These are phyloP conservation scores for Hanseniaspora sp. DNA, from an alignment of 1,139 yeast species.

Conservation along the genomic window DNA sequence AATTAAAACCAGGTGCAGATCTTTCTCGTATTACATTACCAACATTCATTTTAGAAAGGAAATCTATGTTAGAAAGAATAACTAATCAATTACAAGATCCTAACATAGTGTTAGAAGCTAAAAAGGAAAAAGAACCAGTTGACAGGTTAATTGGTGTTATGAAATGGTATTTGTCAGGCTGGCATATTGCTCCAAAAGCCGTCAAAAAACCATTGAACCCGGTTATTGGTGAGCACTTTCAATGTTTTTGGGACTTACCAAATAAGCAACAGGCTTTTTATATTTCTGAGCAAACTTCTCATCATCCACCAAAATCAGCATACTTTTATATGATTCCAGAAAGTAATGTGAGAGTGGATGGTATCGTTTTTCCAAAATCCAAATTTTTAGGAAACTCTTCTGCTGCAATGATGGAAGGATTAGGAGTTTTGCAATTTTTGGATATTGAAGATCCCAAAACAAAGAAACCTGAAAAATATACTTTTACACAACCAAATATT, in stretches of 20 bases:
- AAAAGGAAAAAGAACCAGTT: slow-evolving; percentile 44
- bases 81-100: slow-evolving; percentile 86
- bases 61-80: slow-evolving; percentile 90
- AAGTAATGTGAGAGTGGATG: slow-evolving; percentile 73
- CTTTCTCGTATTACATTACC: slow-evolving; percentile 84
- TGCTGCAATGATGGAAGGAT: slow-evolving; percentile 94
- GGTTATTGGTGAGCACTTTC: slow-evolving; percentile 78
- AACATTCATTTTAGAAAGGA: slow-evolving; percentile 85
- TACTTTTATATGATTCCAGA: slow-evolving; percentile 83
- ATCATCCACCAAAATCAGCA: slow-evolving; percentile 96
- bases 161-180: slow-evolving; percentile 84
- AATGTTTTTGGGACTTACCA: slow-evolving; percentile 85
- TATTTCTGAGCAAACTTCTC: slow-evolving; percentile 87
- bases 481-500: slow-evolving; percentile 84
- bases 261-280: slow-evolving; percentile 65
- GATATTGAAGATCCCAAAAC: slow-evolving; percentile 40
- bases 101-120: slow-evolving; percentile 59
- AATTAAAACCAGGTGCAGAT: slow-evolving; percentile 86
- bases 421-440: slow-evolving; percentile 59
- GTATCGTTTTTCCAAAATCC: slow-evolving; percentile 76
- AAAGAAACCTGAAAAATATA: slow-evolving; percentile 51
- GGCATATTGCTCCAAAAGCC: slow-evolving; percentile 98
- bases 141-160: slow-evolving; percentile 62
- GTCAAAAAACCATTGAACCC: slow-evolving; percentile 96
- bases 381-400: slow-evolving; percentile 88